Conservation (phyloP, 2,329 filamentous ascomycete genomes). For the Colletotrichum sp. region DNA sequence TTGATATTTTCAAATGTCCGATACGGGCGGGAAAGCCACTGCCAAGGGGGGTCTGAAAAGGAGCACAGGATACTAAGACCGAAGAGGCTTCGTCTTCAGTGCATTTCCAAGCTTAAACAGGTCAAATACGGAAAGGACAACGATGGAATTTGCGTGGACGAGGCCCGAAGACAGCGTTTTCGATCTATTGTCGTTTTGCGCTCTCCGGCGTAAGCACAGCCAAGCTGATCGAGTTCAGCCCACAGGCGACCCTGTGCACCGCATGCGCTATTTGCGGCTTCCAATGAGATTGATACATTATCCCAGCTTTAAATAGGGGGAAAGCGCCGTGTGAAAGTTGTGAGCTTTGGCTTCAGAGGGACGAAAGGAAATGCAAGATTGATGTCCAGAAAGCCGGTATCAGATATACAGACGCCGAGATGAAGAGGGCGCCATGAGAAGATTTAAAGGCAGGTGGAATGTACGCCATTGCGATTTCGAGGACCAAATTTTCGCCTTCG, state of each 20-base stretch:
- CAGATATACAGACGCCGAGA: too few relatives aligned
- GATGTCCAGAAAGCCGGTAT: too few relatives aligned
- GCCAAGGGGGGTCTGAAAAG: neutral
- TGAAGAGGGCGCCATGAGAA: too few relatives aligned
- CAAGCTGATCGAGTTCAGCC: neutral
- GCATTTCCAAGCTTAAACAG: neutral
- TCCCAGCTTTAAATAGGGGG: accelerated
- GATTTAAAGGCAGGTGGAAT: neutral
- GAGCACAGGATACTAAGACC: neutral
- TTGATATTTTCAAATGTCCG: neutral
- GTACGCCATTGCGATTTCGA: accelerated
- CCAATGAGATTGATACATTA: neutral
- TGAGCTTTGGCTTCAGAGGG: accelerated
- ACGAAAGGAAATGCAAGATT: neutral
- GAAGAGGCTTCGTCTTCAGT: neutral
- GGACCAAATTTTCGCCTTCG: neutral
- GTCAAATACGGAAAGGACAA: accelerated
- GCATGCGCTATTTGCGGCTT: too few relatives aligned
- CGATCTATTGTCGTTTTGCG: too few relatives aligned
- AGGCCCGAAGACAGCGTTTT: neutral
- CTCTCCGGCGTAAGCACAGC: too few relatives aligned
- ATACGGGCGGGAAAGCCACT: neutral
- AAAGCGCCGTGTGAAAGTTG: neutral
- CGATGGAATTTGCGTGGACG: accelerated
- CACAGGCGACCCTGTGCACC: too few relatives aligned